Evolutionary conservation across 1,284 basidiomycete species (phyloP).

Genomic region (Apiotrichum laibachii): DNA sequence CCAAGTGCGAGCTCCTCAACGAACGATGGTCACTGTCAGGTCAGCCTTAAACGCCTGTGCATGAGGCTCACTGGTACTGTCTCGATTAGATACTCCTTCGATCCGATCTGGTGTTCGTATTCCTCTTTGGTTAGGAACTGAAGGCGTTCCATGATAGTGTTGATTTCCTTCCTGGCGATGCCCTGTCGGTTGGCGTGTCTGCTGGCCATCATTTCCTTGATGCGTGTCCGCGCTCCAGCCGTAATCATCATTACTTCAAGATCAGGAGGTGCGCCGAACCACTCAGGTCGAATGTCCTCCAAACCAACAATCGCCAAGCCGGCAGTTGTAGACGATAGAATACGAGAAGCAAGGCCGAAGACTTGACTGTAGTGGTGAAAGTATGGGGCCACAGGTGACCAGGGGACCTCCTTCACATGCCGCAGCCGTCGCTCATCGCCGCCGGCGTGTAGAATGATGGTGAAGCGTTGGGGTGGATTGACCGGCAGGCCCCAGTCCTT

Average conservation of each 20-base stretch:
- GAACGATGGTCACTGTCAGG: too few species aligned
- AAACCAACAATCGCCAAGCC: neutral
- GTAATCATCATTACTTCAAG: neutral
- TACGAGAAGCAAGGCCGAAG: neutral
- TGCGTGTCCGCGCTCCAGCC: neutral
- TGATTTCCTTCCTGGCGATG: neutral
- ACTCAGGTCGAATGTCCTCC: neutral
- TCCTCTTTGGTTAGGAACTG: neutral
- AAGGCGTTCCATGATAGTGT: neutral
- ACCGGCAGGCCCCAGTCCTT: neutral
- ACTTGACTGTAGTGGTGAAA: neutral
- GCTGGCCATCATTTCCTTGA: neutral
- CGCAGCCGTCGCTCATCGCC: too few species aligned
- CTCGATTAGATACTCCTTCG: too few species aligned
- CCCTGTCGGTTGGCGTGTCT: neutral
- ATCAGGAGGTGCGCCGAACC: neutral
- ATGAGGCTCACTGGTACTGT: too few species aligned
- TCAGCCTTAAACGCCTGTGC: too few species aligned
- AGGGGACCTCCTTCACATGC: neutral
- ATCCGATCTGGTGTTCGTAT: too few species aligned
- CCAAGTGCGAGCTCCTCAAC: too few species aligned
- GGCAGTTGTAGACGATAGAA: neutral
- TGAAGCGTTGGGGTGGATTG: neutral
- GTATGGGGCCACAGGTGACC: neutral
- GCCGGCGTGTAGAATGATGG: neutral